Percentiles rank a stretch among this genome's conserved stretches.
Conservation (phyloP, 78 protist species). For the Isochrysis galbana region DNA sequence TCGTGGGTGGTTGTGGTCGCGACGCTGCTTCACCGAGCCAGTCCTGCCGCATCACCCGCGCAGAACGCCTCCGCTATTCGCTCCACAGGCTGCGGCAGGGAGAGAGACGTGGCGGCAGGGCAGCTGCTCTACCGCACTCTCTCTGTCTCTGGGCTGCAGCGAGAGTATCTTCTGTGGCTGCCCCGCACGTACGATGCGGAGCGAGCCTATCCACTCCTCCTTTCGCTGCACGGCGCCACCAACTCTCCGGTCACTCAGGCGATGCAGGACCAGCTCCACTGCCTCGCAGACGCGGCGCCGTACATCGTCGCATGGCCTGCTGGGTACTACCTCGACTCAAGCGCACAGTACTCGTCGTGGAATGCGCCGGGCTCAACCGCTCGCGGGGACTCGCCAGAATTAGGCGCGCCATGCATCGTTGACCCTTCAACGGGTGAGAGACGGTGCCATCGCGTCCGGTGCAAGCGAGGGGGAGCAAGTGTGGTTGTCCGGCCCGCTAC, state of each 20-base stretch:
- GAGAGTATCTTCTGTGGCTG: not conserved
- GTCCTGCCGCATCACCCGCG: not conserved
- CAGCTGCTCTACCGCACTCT: not conserved
- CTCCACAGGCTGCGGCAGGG: not conserved
- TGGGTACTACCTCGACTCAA: not conserved
- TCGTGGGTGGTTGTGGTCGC: too few species aligned
- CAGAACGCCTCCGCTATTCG: not conserved
- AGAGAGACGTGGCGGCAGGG: not conserved
- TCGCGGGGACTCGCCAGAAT: not conserved
- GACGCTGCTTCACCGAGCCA: too few species aligned
- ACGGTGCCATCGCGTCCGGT: too few species aligned
- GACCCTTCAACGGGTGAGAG: not conserved
- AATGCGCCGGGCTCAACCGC: not conserved
- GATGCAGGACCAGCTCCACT: not conserved
- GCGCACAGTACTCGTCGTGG: not conserved
- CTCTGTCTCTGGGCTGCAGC: not conserved
- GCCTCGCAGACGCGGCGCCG: constrained; percentile 3
- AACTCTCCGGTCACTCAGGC: not conserved
- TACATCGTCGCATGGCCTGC: not conserved
- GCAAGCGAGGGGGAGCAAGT: too few species aligned
- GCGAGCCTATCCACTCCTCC: not conserved
- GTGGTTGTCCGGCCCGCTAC: too few species aligned
- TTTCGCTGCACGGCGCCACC: not conserved
- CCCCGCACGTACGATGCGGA: not conserved
- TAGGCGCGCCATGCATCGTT: not conserved